Base-by-base conservation (phyloP, 108 stramenopile genomes). In the Pseudonitzschia delicatissima region DNA sequence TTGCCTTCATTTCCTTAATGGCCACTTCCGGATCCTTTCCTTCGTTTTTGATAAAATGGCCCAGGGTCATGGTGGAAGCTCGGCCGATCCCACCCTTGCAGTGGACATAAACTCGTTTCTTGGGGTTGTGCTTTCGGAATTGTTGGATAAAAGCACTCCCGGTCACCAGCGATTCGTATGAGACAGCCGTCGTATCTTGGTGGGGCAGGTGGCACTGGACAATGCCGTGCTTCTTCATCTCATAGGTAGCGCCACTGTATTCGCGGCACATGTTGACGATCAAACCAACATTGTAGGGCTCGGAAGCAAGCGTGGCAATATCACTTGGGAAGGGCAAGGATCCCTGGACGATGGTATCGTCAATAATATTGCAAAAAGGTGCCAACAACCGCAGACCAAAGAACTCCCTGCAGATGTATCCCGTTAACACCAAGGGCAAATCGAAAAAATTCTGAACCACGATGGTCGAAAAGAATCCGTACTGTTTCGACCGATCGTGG, bases 161-260 rank as follows among this genome's bases (percentile, higher is more conserved):
- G 29, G 8, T 55, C 32, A 55, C 53, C 11, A 55, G 0, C 13
- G 53, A 55, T 15, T 55, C 53, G 31, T 55, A 55, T 27, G 53
- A 33, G 31, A 29, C 29, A 8, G 53, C 15, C 31, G 53, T 55
- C n/a, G 53, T 55, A 0, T 55, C 53, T 28, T 55, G 53, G 53
- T 55, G 53, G 12, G 53, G 53, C 53, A 55, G 5, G n/a, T 55
- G 31, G 32, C 53, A 55, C 17, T 55, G 53, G 28, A 55, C 53
- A 27, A 55, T 55, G 15, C 53, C 53, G 17, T n/a, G 13, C 3
- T 11, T 6, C n/a, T 55, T 55, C 53, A 55, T 55, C 13, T 55
- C 32, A 27, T 55, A 27, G 5, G 3, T n/a, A 27, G 53, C 53
- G n/a, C 53, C 53, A 12, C 32, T 27, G 31, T 55, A 55, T 33